These are phyloP conservation scores for Dactylellina leptospora DNA, from an alignment of 2,329 filamentous ascomycete species.

Conservation along the genomic window DNA sequence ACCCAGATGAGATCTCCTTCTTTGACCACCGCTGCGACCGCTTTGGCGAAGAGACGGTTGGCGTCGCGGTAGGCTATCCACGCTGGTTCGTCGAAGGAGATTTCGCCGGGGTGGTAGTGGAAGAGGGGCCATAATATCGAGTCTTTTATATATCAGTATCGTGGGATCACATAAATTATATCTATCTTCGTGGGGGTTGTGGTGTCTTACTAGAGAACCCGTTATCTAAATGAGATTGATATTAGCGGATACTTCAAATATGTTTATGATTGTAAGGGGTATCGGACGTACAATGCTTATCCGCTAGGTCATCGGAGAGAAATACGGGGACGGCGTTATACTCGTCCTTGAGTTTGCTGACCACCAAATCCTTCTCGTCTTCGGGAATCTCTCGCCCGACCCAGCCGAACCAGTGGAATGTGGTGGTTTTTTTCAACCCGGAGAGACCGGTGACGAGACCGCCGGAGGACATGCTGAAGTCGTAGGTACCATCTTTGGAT, in stretches of 20 bases:
- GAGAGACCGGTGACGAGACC: constrained; percentile 93
- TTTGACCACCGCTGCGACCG: constrained; percentile 83
- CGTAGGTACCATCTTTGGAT: constrained; percentile 87
- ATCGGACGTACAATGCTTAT: constrained; percentile 72
- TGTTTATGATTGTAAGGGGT: not conserved
- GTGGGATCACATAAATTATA: constrained; percentile 4
- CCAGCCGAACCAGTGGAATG: constrained; percentile 99
- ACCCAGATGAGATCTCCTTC: constrained; percentile 98
- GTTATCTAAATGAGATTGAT: constrained; percentile 68
- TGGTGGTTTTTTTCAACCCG: constrained; percentile 88
- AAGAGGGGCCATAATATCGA: constrained; percentile 98
- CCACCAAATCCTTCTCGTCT: constrained; percentile 77
- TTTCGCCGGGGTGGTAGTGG: constrained; percentile 98
- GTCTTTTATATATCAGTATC: constrained; percentile 63
- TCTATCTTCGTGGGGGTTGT: not conserved
- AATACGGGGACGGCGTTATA: constrained; percentile 92
- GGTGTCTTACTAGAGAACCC: constrained; percentile 86
- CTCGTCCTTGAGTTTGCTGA: constrained; percentile 80
- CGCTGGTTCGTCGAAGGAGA: constrained; percentile 93
- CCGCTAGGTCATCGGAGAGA: constrained; percentile 89
- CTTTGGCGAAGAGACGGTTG: constrained; percentile 89
- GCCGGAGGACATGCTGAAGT: constrained; percentile 95
- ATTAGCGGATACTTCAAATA: constrained; percentile 3
- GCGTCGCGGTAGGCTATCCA: constrained; percentile 95
- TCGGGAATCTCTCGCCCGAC: constrained; percentile 91